Evolutionary conservation across 2,329 filamentous ascomycete genomes (phyloP).

Genomic region (Fusarium sp.): DNA sequence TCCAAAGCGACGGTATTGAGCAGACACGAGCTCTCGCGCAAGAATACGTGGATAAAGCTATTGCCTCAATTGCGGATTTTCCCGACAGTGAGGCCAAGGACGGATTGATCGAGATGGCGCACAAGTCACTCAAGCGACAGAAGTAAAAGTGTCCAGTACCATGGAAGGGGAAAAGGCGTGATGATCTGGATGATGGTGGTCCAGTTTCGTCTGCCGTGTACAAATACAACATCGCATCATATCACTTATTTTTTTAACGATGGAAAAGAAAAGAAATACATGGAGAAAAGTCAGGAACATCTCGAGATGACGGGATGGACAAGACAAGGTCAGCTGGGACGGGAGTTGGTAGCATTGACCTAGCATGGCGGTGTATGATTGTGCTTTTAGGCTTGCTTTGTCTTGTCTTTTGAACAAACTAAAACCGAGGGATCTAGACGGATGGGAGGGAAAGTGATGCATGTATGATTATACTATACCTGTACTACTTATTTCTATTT

Average conservation of each 20-base stretch:
- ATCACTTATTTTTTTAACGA: conserved; percentile 25
- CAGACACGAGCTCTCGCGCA: conserved; percentile 91
- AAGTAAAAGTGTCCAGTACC: conserved; percentile 69
- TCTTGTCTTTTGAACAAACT: conserved; percentile 18
- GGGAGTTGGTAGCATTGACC: conserved; percentile 14
- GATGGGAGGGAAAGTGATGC: conserved; percentile 27
- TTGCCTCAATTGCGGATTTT: conserved; percentile 84
- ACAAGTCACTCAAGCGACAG: conserved; percentile 87
- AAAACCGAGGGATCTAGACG: conserved; percentile 18
- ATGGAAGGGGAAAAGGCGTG: conserved; percentile 3
- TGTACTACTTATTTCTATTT: conserved; percentile 24
- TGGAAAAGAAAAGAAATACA: conserved; percentile 7
- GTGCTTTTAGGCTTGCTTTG: conserved; percentile 25
- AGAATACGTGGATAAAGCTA: conserved; percentile 89
- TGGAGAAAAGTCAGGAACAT: not conserved
- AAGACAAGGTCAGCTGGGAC: conserved; percentile 5
- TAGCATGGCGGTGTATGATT: conserved; percentile 36
- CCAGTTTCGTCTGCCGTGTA: conserved; percentile 33
- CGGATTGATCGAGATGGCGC: conserved; percentile 91
- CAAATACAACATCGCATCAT: conserved; percentile 34
- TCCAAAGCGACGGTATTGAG: conserved; percentile 86
- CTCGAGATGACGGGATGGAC: conserved; percentile 1
- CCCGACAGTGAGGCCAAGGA: conserved; percentile 95
- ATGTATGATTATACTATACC: conserved; percentile 38
- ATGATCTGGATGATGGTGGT: conserved; percentile 13